A percentile compares a stretch with the other conserved stretches of the same genome.
These are phyloP conservation scores for Leccinum sublutescens DNA, from an alignment of 768 basidiomycete species.

Conservation along the genomic window DNA sequence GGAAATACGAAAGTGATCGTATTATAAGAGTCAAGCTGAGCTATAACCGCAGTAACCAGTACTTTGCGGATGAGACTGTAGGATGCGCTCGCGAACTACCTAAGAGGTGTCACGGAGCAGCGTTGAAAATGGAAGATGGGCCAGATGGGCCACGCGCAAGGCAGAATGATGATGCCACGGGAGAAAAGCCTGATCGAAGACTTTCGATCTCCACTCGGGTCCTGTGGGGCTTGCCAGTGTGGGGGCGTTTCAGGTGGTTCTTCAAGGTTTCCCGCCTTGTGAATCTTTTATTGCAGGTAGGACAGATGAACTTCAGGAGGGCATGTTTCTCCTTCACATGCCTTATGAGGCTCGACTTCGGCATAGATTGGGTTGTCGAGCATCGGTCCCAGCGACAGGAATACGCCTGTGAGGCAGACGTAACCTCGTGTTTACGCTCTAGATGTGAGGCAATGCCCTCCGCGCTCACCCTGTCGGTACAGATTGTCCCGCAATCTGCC, in stretches of 20 bases:
- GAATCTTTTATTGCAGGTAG: conserved; percentile 1
- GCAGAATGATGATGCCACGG: background rate
- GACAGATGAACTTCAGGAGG: background rate
- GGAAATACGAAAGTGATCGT: background rate
- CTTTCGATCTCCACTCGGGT: background rate
- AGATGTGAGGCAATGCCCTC: conserved; percentile 1
- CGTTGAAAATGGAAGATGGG: background rate
- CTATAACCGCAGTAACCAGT: background rate
- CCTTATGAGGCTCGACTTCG: conserved; percentile 5
- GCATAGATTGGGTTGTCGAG: background rate
- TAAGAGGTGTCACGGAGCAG: background rate
- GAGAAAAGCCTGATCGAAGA: background rate
- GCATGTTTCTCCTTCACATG: conserved; percentile 4
- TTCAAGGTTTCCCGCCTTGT: conserved; percentile 1
- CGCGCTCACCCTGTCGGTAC: conserved; percentile 1
- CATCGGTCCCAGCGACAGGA: conserved; percentile 2
- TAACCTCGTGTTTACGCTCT: background rate
- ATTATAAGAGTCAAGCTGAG: background rate
- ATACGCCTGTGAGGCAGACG: background rate
- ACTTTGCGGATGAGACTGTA: background rate
- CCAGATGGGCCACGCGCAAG: background rate
- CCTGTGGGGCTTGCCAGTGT: no score
- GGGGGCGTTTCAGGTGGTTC: background rate
- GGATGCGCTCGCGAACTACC: background rate
- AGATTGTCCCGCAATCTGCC: background rate